Evolutionary conservation across 2,329 filamentous ascomycete species (phyloP).

Genomic region (Neofusicoccum laricinum): DNA sequence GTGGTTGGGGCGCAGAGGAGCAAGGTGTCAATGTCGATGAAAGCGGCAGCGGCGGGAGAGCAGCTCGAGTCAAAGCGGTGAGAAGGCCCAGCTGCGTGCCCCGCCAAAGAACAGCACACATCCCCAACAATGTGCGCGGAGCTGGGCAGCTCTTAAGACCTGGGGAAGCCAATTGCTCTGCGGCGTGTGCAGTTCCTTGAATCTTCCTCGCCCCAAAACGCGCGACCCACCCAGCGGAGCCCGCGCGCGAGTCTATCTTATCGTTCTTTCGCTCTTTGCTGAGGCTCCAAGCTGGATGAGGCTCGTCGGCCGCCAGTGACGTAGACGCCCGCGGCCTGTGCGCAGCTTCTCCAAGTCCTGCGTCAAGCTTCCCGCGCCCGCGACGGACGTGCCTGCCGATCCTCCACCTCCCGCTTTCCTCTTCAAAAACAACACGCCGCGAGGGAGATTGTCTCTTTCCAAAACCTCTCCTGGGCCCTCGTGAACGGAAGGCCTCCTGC

Average conservation of each 20-base stretch:
- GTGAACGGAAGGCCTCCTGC: not conserved
- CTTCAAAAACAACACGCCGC: not conserved
- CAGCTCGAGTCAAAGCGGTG: slow-evolving; percentile 6
- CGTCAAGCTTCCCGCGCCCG: slow-evolving; percentile 9
- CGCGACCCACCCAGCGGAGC: not conserved
- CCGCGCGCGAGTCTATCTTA: slow-evolving; percentile 3
- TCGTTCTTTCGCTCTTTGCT: not conserved
- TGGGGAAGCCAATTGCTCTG: not conserved
- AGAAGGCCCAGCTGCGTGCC: not conserved
- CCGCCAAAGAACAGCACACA: slow-evolving; percentile 10
- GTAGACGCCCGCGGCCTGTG: slow-evolving; percentile 4
- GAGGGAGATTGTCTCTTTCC: not conserved
- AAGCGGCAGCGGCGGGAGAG: not conserved
- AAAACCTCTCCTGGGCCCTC: not conserved
- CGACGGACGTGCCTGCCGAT: slow-evolving; percentile 16
- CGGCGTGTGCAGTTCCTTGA: not conserved
- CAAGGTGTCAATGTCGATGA: not conserved
- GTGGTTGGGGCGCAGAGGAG: too few species aligned
- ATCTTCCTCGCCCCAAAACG: not conserved
- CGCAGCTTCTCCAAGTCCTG: slow-evolving; percentile 1
- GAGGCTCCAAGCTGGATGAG: not conserved
- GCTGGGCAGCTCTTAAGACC: not conserved
- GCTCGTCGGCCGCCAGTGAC: slow-evolving; percentile 11
- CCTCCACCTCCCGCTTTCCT: slow-evolving; percentile 9
- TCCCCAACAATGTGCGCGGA: slow-evolving; percentile 2